Base-by-base conservation (phyloP, 2,329 filamentous ascomycete species). In the Cadophora luteo-olivacea region DNA sequence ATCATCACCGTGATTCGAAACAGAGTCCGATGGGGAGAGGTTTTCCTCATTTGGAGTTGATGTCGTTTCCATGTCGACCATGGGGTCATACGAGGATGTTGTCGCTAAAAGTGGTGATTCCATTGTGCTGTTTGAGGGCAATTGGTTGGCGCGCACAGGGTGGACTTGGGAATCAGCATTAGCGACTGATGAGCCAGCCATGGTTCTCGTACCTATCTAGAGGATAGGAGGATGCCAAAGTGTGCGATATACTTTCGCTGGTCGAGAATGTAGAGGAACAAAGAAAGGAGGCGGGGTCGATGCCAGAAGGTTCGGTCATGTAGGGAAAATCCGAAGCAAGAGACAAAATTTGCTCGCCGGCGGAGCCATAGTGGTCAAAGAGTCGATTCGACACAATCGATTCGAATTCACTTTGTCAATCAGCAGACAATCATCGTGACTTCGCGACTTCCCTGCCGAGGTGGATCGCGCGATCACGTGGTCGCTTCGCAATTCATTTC, bases 381-480 rank as follows among this genome's bases (percentile, higher is more conserved):
- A n/a, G 45, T 45, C 3, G 24, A 19, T 29, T 3, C 57, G 33
- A 45, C 36, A 60, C 25, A n/a, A 8, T 41, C 14, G 4, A 1
- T 41, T 6, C n/a, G 11, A 25, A 60, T 41, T 60, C 57, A 60
- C 57, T 60, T 45, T n/a, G 12, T 45, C 12, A 16, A 16, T 45
- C 5, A 22, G 22, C 36, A 12, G 12, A 60, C n/a, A 60, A 24
- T 12, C 36, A 60, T 45, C 36, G 33, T 9, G 29, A 29, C 29
- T 4, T 38, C 36, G 36, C 36, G 22, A 60, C 36, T 41, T 38
- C 57, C 33, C 6, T n/a, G 33, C 22, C 57, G 22, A 45, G 33
- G 36, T 25, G 14, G 25, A 25, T 60, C 57, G 36, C 57, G 55
- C 5, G 36, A 6, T 60, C 57, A 60, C 57, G 12, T 60, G 57